Evolutionary conservation across 768 basidiomycete species (phyloP).

Genomic region (Lentinula edodes): DNA sequence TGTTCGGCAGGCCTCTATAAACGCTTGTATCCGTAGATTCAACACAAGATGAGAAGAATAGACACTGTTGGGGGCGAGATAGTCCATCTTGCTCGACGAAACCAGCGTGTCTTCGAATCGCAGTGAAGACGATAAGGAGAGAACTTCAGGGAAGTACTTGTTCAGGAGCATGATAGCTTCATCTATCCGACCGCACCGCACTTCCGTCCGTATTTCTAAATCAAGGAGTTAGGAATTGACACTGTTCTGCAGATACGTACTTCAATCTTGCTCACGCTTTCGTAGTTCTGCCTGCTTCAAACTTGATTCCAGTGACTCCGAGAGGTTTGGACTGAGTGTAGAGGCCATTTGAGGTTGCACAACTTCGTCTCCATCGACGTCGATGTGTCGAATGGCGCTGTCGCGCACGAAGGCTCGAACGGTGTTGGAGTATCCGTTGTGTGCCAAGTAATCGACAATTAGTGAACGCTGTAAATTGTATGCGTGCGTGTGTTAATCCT

Average conservation of each 20-base stretch:
- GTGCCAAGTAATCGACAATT: constrained; percentile 73
- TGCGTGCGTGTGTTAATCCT: not conserved
- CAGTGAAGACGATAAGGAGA: constrained; percentile 20
- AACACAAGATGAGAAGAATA: constrained; percentile 72
- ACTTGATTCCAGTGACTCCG: constrained; percentile 29
- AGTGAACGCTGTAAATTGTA: constrained; percentile 45
- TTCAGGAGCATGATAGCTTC: constrained; percentile 65
- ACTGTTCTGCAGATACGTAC: constrained; percentile 3
- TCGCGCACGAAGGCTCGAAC: constrained; percentile 64
- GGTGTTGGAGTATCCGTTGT: constrained; percentile 67
- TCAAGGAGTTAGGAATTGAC: not conserved
- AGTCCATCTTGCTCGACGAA: constrained; percentile 32
- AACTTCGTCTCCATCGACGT: constrained; percentile 69
- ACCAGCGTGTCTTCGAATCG: not conserved
- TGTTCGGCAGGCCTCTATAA: constrained; percentile 82
- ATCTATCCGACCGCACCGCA: constrained; percentile 73
- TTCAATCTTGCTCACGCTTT: constrained; percentile 39
- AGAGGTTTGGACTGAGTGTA: not conserved
- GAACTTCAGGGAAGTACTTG: constrained; percentile 69
- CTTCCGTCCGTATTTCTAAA: constrained; percentile 62
- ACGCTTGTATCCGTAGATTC: constrained; percentile 83
- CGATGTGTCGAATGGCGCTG: constrained; percentile 54
- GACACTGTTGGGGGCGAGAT: constrained; percentile 55
- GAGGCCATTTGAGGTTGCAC: constrained; percentile 12
- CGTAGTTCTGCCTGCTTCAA: constrained; percentile 45